These are phyloP conservation scores for Pouteria glomerata DNA, from an alignment of 148 eudicot genomes.

Conservation along the genomic window DNA sequence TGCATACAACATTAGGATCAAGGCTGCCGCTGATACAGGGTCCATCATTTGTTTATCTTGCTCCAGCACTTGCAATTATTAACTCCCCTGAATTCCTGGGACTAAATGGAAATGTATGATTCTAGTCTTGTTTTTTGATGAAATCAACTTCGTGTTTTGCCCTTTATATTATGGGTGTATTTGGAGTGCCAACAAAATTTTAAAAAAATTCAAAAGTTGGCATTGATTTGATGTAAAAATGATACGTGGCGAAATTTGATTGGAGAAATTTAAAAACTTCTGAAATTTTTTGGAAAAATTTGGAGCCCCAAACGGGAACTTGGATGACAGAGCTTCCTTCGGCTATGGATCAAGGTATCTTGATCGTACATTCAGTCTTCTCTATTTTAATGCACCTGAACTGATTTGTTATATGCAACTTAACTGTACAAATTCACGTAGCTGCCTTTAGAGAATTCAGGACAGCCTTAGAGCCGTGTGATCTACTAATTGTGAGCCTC, in stretches of 20 bases:
- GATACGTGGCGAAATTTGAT: too few relatives aligned
- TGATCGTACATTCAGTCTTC: neutral
- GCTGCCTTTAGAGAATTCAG: neutral
- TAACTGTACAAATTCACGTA: neutral
- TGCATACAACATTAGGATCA: conserved; percentile 81
- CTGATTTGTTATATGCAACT: neutral
- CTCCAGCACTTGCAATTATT: conserved; percentile 87
- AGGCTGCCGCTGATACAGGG: conserved; percentile 96
- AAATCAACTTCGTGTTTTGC: neutral
- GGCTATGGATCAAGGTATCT: neutral
- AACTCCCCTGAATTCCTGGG: conserved; percentile 88
- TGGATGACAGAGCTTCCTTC: neutral
- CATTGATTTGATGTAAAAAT: too few relatives aligned
- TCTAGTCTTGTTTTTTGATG: neutral
- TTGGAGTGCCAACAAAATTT: too few relatives aligned
- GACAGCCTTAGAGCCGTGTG: neutral
- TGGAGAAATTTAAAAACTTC: too few relatives aligned
- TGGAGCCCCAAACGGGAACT: too few relatives aligned
- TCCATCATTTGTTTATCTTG: conserved; percentile 90
- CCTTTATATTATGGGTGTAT: too few relatives aligned
- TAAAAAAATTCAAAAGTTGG: too few relatives aligned
- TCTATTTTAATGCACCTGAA: neutral
- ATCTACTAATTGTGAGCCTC: neutral
- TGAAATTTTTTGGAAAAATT: too few relatives aligned
- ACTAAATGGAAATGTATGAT: conserved; percentile 76